A percentile compares a stretch with the other conserved stretches of the same genome.
phyloP scores from a whole-genome alignment of 192 early-diverging fungal genomes.

The Entomortierella chlamydospora region DNA sequence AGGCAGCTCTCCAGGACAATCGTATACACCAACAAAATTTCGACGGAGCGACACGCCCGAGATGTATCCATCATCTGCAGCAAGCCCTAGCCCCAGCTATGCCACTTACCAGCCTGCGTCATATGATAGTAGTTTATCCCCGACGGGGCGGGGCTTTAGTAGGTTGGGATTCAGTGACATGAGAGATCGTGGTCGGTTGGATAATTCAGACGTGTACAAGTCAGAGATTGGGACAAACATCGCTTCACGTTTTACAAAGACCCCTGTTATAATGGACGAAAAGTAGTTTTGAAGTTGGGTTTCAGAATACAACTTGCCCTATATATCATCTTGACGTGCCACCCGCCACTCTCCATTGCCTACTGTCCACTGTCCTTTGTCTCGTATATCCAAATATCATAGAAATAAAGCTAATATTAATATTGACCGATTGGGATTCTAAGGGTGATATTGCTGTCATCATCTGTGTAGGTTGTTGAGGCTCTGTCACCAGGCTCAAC shows the following conservation, averaged over 20 bases:
- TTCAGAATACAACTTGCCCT: no score
- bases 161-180: conserved; percentile 37
- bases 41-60: conserved; percentile 24
- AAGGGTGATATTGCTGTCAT: no score
- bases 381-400: no score
- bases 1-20: conserved; percentile 1
- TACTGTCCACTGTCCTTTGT: no score
- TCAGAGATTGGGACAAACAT: conserved; percentile 19
- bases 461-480: no score
- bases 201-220: conserved; percentile 42
- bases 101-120: conserved; percentile 21
- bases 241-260: conserved; percentile 20
- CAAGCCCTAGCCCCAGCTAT: conserved; percentile 32
- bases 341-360: no score
- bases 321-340: no score
- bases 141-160: conserved; percentile 20
- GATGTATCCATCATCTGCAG: conserved; percentile 1
- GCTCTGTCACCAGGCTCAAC: no score
- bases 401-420: no score
- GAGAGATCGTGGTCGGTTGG: conserved; percentile 34
- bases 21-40: conserved; percentile 31
- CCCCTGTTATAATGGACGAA: conserved; percentile 31
- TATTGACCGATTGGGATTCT: no score
- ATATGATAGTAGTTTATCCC: conserved; percentile 23
- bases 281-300: conserved; percentile 34